Percentiles rank a stretch among this genome's conserved stretches.
phyloP scores from a whole-genome alignment of 768 basidiomycete species.

The Termitomyces sp. region DNA sequence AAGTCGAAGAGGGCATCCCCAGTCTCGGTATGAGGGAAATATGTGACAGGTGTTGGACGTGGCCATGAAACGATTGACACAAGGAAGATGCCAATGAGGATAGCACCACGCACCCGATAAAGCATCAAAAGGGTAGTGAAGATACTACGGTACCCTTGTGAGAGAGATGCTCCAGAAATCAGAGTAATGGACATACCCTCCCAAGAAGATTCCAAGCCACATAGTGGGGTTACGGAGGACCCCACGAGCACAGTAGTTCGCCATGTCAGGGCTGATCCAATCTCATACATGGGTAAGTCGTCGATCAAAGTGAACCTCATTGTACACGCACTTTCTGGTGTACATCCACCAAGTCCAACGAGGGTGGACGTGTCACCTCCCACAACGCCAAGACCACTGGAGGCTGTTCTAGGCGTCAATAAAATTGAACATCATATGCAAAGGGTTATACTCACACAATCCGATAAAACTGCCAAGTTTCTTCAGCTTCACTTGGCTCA shows the following conservation, averaged over 20 bases:
- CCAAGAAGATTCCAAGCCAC: constrained; percentile 87
- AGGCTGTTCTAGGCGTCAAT: constrained; percentile 32
- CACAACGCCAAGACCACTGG: constrained; percentile 68
- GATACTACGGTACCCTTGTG: constrained; percentile 38
- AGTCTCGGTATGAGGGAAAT: constrained; percentile 67
- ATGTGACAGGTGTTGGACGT: constrained; percentile 74
- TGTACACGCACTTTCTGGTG: constrained; percentile 37
- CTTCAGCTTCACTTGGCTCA: constrained; percentile 7
- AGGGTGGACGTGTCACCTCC: constrained; percentile 70
- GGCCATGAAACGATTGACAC: constrained; percentile 90
- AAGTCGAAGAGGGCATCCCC: constrained; percentile 77
- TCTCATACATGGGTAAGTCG: constrained; percentile 27
- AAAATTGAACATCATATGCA: neutral
- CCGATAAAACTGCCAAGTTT: constrained; percentile 59
- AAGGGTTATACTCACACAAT: constrained; percentile 44
- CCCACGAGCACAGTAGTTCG: constrained; percentile 57
- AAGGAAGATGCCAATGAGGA: constrained; percentile 79
- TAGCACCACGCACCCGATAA: constrained; percentile 80
- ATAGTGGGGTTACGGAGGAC: constrained; percentile 74
- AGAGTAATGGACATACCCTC: constrained; percentile 50
- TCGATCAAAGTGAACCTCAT: neutral
- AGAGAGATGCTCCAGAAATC: neutral
- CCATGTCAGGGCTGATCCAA: constrained; percentile 39
- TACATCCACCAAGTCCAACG: constrained; percentile 77
- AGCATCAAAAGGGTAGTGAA: constrained; percentile 78